Evolutionary conservation across 2,329 filamentous ascomycete species (phyloP).

Genomic region (Fusarium sp.): DNA sequence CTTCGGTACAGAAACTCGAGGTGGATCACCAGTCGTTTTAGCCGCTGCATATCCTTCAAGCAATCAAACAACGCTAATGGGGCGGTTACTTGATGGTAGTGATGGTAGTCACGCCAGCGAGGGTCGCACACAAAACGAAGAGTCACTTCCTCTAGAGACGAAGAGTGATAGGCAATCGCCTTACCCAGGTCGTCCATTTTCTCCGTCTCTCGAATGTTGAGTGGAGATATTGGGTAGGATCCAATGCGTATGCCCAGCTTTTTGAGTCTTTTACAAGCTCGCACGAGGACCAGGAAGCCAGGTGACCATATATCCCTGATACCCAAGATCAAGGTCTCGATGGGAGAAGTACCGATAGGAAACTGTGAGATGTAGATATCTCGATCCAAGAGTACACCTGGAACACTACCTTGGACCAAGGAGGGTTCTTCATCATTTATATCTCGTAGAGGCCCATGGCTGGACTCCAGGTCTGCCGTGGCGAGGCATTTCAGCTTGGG

Average conservation of each 20-base stretch:
- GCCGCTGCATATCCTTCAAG: fast-evolving
- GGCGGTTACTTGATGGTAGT: neutral
- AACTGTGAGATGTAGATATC: neutral
- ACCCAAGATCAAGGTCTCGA: neutral
- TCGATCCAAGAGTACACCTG: fast-evolving
- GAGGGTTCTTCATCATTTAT: too few species aligned
- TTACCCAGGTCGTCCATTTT: fast-evolving
- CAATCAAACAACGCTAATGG: neutral
- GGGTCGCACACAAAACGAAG: neutral
- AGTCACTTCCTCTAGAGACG: neutral
- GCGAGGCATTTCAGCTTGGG: neutral
- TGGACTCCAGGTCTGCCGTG: fast-evolving
- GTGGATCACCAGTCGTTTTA: neutral
- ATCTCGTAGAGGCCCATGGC: fast-evolving
- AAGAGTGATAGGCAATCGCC: neutral
- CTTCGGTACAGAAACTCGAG: neutral
- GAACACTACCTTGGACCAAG: too few species aligned
- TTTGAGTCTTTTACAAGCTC: neutral
- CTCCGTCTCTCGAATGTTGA: too few species aligned
- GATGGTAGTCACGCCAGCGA: too few species aligned
- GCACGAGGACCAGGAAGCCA: neutral
- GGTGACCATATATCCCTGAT: too few species aligned
- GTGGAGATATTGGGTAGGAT: too few species aligned
- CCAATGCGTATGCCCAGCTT: neutral
- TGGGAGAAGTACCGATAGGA: neutral